Base-by-base conservation (phyloP, 257 asterid genomes). In the Capsicum chinense region DNA sequence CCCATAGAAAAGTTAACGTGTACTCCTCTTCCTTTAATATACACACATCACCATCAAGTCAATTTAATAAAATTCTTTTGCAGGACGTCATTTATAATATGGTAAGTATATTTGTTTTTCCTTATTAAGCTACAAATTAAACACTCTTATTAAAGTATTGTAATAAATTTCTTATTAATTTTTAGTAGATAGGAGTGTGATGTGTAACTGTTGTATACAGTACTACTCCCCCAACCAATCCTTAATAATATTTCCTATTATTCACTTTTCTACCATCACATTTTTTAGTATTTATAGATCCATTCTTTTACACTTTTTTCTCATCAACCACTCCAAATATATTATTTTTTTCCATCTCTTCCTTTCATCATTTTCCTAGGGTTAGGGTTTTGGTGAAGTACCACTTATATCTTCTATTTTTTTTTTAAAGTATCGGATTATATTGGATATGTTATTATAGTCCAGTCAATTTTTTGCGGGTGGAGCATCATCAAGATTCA, bases 401-500 rank as follows among this genome's bases (percentile, higher is more conserved):
- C 39, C 39, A 26, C 3, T 52, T 52, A 0, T 4, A 2, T 3
- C 14, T 10, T 19, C 37, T 19, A 9, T 59, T 5, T 0, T 59
- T 5, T 0, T 39, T 9, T 5, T 9, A 0, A 26, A 15, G 56
- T 26, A 56, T 15, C 12, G 47, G 7, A 21, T 68, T 48, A 59
- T 5, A 26, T 5, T 1, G 0, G 6, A 66, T 66, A 35, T 66
- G 1, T 11, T 12, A 1, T 66, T 35, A 47, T 44, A 19, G 0
- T 17, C 79, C 58, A 91, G 95, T 83, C 90, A 81, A 37, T 90
- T 73, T 83, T 86, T 91, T 90, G 94, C 91, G 9, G 88, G 9
- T 91, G 95, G 88, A 90, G 92, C 95, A 92, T 84, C 93, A 88
- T 92, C 90, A 92, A 92, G 95, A 92, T 92, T 91, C 95, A 92